phyloP scores from a whole-genome alignment of 148 eudicot species.

The Tetragonia tetragonoides region DNA sequence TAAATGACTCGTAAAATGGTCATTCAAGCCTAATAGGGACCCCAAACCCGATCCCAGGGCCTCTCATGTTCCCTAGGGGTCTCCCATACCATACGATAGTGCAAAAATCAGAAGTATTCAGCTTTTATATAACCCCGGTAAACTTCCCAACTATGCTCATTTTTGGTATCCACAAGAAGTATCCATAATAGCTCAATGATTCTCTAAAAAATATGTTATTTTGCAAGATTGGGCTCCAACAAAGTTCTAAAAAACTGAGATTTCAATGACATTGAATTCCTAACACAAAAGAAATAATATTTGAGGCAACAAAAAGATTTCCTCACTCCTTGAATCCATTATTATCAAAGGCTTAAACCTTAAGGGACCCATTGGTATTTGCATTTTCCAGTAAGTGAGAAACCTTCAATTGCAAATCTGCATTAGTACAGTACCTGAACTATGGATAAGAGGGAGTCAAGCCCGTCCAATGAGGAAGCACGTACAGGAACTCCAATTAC shows the following conservation, averaged over 20 bases:
- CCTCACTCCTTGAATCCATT: not conserved
- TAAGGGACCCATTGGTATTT: not conserved
- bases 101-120: not conserved
- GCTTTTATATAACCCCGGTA: not conserved
- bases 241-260: too few relatives aligned
- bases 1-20: too few relatives aligned
- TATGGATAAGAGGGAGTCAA: constrained; percentile 87
- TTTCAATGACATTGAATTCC: not conserved
- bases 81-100: too few relatives aligned
- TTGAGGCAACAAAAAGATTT: not conserved
- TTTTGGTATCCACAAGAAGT: not conserved
- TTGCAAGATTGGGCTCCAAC: not conserved
- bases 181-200: not conserved
- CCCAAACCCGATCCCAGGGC: too few relatives aligned
- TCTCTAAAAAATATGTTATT: not conserved
- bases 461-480: constrained; percentile 80
- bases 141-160: not conserved
- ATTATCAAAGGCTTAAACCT: not conserved
- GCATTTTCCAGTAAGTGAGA: not conserved
- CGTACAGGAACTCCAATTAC: constrained; percentile 95
- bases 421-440: constrained; percentile 62
- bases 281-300: not conserved
- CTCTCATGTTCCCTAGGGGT: too few relatives aligned
- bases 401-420: not conserved
- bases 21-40: too few relatives aligned